Base-by-base conservation (phyloP, 2,329 filamentous ascomycete species). In the Gaeumannomyces sp. region DNA sequence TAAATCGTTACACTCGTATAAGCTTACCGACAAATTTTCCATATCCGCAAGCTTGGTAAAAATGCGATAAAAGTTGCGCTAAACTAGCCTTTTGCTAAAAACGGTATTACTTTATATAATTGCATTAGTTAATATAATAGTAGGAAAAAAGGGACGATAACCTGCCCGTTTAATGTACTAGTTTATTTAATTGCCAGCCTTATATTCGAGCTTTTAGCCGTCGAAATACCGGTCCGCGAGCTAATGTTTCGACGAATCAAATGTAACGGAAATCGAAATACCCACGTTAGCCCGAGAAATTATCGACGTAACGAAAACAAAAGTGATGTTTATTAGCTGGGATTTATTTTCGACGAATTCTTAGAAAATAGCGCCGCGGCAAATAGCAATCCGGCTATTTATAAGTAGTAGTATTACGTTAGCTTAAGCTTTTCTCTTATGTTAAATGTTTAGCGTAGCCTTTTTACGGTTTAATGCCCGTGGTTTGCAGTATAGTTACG, bases 341-440 rank as follows among this genome's bases (percentile, higher is more conserved):
- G 13, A 45, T 8, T 45, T 13, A 16, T 45, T 8, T 45, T 65
- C 62, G 7, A 66, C 8, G 1, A 59, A n/a, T 57, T 22, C 65
- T 0, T 69, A 63, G 7, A 71, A 64, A 4, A 71, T 68, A 2
- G 68, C 70, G 0, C 70, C 70, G 4, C 70, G 67, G 28, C 62
- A 68, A 13, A 72, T 70, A 0, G 70, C 68, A 1, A 68, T 69
- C 68, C 70, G 70, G 1, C 69, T 71, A 8, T 45, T 45, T 45
- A n/a, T n/a, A n/a, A n/a, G 33, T 27, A 33, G 31, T 25, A 62
- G 13, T n/a, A 57, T 19, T 16, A 45, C 35, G 35, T 45, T 16
- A 45, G 35, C 35, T 16, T 16, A 45, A 16, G 27, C 16, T 60
- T 13, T 33, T 16, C 16, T 60, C 29, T 33, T 16, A 29, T 16